Conservation (phyloP, 2,329 filamentous ascomycete genomes). For the Coleophoma crateriformis region DNA sequence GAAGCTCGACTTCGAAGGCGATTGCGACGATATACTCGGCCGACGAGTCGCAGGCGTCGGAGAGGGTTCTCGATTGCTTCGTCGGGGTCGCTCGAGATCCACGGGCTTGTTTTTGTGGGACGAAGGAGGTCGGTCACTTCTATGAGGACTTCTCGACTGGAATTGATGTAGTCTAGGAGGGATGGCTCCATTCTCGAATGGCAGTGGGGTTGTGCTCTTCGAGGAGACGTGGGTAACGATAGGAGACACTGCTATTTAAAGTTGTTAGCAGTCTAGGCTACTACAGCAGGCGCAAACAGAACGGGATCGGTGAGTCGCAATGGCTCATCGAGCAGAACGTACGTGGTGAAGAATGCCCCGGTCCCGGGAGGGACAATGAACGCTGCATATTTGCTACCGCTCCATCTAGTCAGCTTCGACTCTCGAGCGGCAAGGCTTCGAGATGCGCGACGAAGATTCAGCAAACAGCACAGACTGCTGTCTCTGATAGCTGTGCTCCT, state of each 20-base stretch:
- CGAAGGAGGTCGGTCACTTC: constrained; percentile 33
- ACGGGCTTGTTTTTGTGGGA: constrained; percentile 34
- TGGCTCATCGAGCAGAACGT: constrained; percentile 14
- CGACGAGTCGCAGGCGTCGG: constrained; percentile 23
- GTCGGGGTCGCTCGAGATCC: constrained; percentile 39
- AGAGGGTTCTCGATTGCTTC: constrained; percentile 14
- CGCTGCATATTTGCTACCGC: constrained; percentile 29
- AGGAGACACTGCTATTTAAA: constrained; percentile 41
- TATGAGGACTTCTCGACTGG: constrained; percentile 48
- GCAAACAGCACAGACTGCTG: not conserved
- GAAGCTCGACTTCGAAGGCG: constrained; percentile 14
- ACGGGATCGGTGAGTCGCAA: not conserved
- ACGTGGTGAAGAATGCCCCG: constrained; percentile 28
- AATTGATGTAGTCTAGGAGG: constrained; percentile 41
- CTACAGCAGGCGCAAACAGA: not conserved
- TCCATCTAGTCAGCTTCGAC: constrained; percentile 23
- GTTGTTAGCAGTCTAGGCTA: constrained; percentile 4
- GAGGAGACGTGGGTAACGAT: constrained; percentile 44
- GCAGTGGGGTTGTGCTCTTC: constrained; percentile 49
- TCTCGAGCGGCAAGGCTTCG: constrained; percentile 21
- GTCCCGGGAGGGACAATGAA: constrained; percentile 28
- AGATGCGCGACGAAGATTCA: constrained; percentile 9
- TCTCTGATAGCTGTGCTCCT: not conserved
- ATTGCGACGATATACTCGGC: constrained; percentile 18
- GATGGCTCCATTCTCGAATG: constrained; percentile 45